Base-by-base conservation (phyloP, 768 basidiomycete species). In the Mrakia frigida region DNA sequence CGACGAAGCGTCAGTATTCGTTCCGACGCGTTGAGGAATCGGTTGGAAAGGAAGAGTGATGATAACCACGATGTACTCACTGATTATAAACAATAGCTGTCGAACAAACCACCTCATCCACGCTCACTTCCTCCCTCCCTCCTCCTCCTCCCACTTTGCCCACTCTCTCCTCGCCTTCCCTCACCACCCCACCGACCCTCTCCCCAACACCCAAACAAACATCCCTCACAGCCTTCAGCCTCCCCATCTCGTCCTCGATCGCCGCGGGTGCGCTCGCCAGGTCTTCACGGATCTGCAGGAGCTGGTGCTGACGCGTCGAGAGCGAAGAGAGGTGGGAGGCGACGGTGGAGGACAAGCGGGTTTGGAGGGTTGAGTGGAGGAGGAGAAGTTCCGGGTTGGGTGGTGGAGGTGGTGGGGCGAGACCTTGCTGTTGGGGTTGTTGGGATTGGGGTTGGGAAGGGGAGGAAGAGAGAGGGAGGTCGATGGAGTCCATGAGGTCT, bases 71-170 rank as follows among this genome's bases (percentile, higher is more conserved):
- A 21, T 6, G 28, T 21, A 86, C 91, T 81, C 80, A 97, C 97
- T 99, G 97, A 84, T 96, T 96, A 82, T 97, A 90, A 43, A 99
- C 96, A 71, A 99, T 98, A 39, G 89, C 92, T 16, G 93, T 96
- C 39, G 93, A 91, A 83, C 97, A 99, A 1, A 98, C 90, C 73
- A 98, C 87, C 85, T 99, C 97, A 84, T 99, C 97, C 14, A 98
- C 94, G 79, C 92, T 91, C 18, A 93, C 92, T 83, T 95, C 93
- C 43, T 92, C 93, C 83, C 91, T 91, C 77, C 89, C 85, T 78
- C 56, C 50, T 41, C 39, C 39, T 11, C 85, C 79, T 90, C 88
- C 79, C 97, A 84, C 80, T 95, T 93, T 39, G 0, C 87, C 83
- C 37, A 97, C 86, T 81, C 92, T 90, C 74, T 87, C 85, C 81